A percentile compares a stretch with the other conserved stretches of the same genome.
phyloP scores from a whole-genome alignment of 2,329 filamentous ascomycete genomes.

The Colletotrichum filicis region DNA sequence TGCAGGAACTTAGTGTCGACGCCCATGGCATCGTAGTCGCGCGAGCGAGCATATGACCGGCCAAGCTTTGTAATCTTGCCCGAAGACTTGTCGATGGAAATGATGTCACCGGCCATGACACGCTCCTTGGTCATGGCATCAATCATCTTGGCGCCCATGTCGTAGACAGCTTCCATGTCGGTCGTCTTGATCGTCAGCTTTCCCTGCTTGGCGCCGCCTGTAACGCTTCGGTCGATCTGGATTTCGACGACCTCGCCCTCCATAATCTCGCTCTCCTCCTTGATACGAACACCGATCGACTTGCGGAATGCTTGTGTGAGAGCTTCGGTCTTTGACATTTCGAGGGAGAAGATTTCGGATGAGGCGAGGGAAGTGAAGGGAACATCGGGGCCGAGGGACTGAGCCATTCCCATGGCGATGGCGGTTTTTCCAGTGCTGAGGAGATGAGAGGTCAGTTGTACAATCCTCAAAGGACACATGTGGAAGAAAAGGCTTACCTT shows the following conservation, averaged over 20 bases:
- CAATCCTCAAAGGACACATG: neutral
- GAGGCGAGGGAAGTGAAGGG: slow-evolving; percentile 96
- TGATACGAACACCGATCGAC: slow-evolving; percentile 97
- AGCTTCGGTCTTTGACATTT: slow-evolving; percentile 99
- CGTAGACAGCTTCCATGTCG: slow-evolving; percentile 99
- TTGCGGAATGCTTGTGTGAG: slow-evolving; percentile 99
- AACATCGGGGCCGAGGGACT: slow-evolving; percentile 92
- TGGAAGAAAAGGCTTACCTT: slow-evolving; percentile 59
- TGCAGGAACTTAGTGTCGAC: slow-evolving; percentile 98
- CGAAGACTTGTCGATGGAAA: slow-evolving; percentile 98
- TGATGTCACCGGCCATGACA: slow-evolving; percentile 97
- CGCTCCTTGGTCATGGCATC: slow-evolving; percentile 99
- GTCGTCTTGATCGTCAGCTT: slow-evolving; percentile 99
- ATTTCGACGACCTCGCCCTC: slow-evolving; percentile 99
- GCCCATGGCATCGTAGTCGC: slow-evolving; percentile 99
- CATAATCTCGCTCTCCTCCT: slow-evolving; percentile 99
- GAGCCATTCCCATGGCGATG: slow-evolving; percentile 98
- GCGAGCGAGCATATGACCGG: slow-evolving; percentile 90
- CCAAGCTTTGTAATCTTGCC: slow-evolving; percentile 98
- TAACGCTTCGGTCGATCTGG: slow-evolving; percentile 96
- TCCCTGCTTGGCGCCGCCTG: slow-evolving; percentile 96
- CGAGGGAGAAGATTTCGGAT: slow-evolving; percentile 97
- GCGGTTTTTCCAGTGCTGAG: slow-evolving; percentile 94
- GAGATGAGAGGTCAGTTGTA: slow-evolving; percentile 33
- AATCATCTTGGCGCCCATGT: slow-evolving; percentile 99